Evolutionary conservation across 768 basidiomycete species (phyloP).

Genomic region (Hygrophorus russula): DNA sequence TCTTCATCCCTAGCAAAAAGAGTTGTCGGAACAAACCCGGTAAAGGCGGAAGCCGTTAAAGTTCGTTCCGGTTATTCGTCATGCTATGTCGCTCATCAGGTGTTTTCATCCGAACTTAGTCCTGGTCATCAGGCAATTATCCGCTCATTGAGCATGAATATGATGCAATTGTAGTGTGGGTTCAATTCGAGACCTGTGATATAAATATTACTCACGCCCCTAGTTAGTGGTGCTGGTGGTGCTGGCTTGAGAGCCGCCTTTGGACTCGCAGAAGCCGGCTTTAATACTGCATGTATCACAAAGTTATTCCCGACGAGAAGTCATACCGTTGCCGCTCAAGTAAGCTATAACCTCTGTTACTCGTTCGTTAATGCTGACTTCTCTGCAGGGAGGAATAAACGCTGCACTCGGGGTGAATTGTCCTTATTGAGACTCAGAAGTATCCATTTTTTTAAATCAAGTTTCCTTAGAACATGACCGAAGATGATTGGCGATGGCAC

Average conservation of each 20-base stretch:
- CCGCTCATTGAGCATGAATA: constrained; percentile 98
- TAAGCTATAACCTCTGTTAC: constrained; percentile 17
- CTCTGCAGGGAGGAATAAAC: constrained; percentile 85
- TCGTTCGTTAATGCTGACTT: constrained; percentile 4
- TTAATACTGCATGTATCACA: constrained; percentile 98
- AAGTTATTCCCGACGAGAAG: constrained; percentile 98
- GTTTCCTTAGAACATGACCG: constrained; percentile 80
- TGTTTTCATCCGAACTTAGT: constrained; percentile 22
- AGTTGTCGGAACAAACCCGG: constrained; percentile 61
- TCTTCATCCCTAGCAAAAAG: constrained; percentile 46
- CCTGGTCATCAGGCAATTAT: constrained; percentile 81
- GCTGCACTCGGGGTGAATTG: constrained; percentile 81
- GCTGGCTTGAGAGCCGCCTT: constrained; percentile 97
- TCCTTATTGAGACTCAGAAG: constrained; percentile 1
- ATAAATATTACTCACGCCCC: constrained; percentile 2
- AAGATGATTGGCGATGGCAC: constrained; percentile 99
- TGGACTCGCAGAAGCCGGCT: constrained; percentile 94
- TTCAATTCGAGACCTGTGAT: constrained; percentile 11
- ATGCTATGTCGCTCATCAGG: background rate
- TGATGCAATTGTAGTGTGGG: constrained; percentile 97
- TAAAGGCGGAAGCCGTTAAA: constrained; percentile 75
- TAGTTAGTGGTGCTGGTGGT: constrained; percentile 83
- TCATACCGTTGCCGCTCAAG: constrained; percentile 98
- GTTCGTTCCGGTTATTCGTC: constrained; percentile 24
- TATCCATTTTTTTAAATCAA: constrained; percentile 5